Percentiles rank a stretch among this genome's conserved stretches.
Evolutionary conservation across 2,329 filamentous ascomycete species (phyloP).

Genomic region (Corniculantispora saksenae): DNA sequence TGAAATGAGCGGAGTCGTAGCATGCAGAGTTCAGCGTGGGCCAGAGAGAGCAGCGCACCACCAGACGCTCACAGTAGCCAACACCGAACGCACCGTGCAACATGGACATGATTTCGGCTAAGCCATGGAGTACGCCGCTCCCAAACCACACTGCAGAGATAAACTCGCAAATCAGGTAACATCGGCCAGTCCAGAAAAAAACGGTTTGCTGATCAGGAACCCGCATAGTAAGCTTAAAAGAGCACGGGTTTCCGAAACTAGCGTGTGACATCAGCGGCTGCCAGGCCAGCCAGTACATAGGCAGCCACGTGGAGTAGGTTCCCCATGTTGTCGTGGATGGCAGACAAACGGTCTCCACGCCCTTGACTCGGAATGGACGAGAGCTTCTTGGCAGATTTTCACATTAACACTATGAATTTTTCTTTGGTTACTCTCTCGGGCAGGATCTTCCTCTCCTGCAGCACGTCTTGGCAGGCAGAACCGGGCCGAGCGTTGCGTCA

Average conservation of each 20-base stretch:
- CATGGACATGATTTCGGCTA: no score
- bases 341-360: neutral
- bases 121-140: no score
- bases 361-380: neutral
- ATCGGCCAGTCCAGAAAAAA: neutral
- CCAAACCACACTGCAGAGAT: no score
- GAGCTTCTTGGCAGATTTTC: neutral
- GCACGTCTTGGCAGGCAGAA: neutral
- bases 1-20: neutral
- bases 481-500: neutral
- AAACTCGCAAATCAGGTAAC: no score
- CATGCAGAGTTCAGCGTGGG: no score
- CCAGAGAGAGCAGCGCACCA: no score
- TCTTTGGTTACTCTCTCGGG: neutral
- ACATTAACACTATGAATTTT: neutral
- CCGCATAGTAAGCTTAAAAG: conserved; percentile 12
- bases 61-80: no score
- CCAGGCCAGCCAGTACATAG: neutral
- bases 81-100: no score
- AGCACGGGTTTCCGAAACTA: neutral
- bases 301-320: neutral
- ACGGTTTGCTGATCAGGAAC: conserved; percentile 13
- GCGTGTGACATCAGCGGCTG: conserved; percentile 19
- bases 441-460: neutral
- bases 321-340: neutral